Evolutionary conservation across 441 rosid genomes (phyloP), one percentile per base, ranked within the genome.

Genomic region (Erodium trifolium): DNA sequence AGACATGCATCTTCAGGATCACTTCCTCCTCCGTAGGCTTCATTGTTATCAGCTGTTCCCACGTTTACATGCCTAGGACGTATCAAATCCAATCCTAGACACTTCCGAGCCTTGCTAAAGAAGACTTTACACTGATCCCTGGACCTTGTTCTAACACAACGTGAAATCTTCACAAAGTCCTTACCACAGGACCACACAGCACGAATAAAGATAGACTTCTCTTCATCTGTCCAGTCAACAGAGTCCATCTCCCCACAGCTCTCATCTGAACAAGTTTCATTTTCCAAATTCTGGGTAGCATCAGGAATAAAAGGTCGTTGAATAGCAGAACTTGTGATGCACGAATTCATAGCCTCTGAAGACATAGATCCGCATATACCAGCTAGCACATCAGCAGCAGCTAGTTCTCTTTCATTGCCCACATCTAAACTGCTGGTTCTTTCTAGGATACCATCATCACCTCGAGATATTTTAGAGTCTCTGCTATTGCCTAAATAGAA

Each of bases 181-280:
- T 92, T 95, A 9, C 99, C 98, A 75, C 83, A 87, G 10, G 80
- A 67, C 6, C 91, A 85, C 39, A 92, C 82, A 7, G 95, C 93
- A 71, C 73, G 85, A 49, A 92, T 74, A 78, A 95, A 92, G 62
- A 81, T 69, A 67, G 88, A 84, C 73, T 90, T 88, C 70, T 95
- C 98, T 75, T 85, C 90, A 73, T 95, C 98, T 5, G 97, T 92
- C 99, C 98, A 95, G 75, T 88, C 89, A 71, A 83, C 60, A 73
- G 91, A 80, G 72, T 85, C 95, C 78, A 85, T 84, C 77, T 88
- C 95, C 78, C 88, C 92, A 73, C 91, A 85, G 78, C 96, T 92
- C 77, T 92, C 99, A 77, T 89, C 97, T 1, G 98, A 92, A 71
- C 91, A 92, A 14, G 92, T 87, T 75, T 88, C 97, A 72, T 90